A percentile compares a stretch with the other conserved stretches of the same genome.
Conservation (phyloP, 163 green algal genomes). For the Scenedesmus sp. region DNA sequence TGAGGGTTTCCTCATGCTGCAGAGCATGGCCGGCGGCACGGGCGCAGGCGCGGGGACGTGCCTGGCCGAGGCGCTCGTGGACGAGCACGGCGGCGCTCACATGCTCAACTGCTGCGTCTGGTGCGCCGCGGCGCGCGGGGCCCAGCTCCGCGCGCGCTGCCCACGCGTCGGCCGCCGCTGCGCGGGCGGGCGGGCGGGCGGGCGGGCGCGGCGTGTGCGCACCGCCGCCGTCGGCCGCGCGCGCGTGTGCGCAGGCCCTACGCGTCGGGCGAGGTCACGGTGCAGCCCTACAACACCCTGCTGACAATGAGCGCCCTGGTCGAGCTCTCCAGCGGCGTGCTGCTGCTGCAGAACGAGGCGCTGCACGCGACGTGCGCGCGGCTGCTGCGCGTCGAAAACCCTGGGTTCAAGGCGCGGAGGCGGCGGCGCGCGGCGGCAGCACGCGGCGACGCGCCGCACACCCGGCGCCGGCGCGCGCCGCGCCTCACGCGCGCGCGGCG, state of each 20-base stretch:
- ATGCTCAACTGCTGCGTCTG: conserved; percentile 81
- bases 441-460: too few relatives aligned
- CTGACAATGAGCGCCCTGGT: conserved; percentile 73
- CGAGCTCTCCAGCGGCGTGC: conserved; percentile 65
- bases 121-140: conserved; percentile 9
- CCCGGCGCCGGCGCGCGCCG: too few relatives aligned
- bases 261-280: conserved; percentile 82
- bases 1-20: conserved; percentile 80
- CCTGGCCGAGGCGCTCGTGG: conserved; percentile 67
- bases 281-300: conserved; percentile 87
- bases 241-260: conserved; percentile 69
- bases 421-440: too few relatives aligned
- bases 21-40: conserved; percentile 88
- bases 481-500: too few relatives aligned
- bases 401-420: conserved; percentile 66
- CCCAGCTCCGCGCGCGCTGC: too few relatives aligned
- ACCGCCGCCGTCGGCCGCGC: background rate
- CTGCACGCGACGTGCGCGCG: conserved; percentile 60
- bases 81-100: conserved; percentile 71
- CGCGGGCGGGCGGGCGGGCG: too few relatives aligned
- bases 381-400: conserved; percentile 58
- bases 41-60: conserved; percentile 80
- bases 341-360: conserved; percentile 70
- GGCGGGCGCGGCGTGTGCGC: too few relatives aligned
- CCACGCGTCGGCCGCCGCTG: too few relatives aligned